These are phyloP conservation scores for Globisporangium ultimum DNA, from an alignment of 352 stramenopile species.

Conservation along the genomic window DNA sequence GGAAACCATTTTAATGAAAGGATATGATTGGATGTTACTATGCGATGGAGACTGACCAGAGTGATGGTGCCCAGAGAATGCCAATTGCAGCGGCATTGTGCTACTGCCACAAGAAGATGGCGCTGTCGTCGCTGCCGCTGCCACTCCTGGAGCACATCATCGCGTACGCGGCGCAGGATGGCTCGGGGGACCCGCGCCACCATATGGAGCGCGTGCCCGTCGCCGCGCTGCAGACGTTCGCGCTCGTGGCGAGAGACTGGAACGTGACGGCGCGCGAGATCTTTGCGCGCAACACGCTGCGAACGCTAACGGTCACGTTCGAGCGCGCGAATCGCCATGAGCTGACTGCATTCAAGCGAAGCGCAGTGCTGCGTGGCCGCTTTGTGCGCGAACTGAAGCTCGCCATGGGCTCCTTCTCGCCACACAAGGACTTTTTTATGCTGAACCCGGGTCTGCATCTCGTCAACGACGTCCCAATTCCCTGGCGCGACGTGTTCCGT, in stretches of 20 bases:
- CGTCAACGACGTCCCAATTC: slow-evolving; percentile 21
- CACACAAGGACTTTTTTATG: slow-evolving; percentile 25
- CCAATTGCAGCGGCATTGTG: not conserved
- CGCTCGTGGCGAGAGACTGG: slow-evolving; percentile 35
- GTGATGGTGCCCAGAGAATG: too few relatives aligned
- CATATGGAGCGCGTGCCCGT: slow-evolving; percentile 3
- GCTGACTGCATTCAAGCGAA: slow-evolving; percentile 10
- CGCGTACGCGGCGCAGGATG: slow-evolving; percentile 23
- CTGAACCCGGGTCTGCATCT: slow-evolving; percentile 15
- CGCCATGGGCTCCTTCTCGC: slow-evolving; percentile 18
- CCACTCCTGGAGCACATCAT: slow-evolving; percentile 31
- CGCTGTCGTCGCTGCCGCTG: slow-evolving; percentile 19
- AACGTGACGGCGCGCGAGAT: slow-evolving; percentile 28
- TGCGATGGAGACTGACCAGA: too few relatives aligned
- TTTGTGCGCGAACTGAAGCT: slow-evolving; percentile 27
- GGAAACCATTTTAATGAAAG: too few relatives aligned
- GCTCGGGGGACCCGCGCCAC: slow-evolving; percentile 12
- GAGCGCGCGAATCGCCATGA: slow-evolving; percentile 22
- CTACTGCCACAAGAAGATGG: not conserved
- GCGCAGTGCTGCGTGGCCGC: slow-evolving; percentile 21
- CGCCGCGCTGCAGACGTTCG: slow-evolving; percentile 16
- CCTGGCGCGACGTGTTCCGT: slow-evolving; percentile 22
- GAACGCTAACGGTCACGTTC: slow-evolving; percentile 28
- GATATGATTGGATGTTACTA: too few relatives aligned
- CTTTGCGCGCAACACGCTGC: slow-evolving; percentile 18